Base-by-base conservation (phyloP, 1,139 yeast genomes). In the Blastobotrys aristatus region DNA sequence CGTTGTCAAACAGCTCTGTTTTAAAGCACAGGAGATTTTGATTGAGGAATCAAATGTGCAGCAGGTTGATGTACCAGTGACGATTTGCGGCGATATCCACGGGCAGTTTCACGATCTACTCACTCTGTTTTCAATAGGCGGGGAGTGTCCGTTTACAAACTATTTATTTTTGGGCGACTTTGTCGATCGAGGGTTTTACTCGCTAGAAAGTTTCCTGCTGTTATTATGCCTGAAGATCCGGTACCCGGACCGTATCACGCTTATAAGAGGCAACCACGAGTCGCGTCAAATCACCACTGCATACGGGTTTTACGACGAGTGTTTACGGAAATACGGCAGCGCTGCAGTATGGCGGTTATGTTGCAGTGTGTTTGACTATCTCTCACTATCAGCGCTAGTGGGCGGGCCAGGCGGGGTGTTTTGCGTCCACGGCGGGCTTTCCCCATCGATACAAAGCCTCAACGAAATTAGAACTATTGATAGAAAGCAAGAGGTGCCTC, bases 151-250 rank as follows among this genome's bases (percentile, higher is more conserved):
- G 0, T 76, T 72, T 58, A 76, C 94, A 39, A 79, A 83, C 68
- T 82, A 88, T 62, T 68, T 85, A 50, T 85, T 85, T 61, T 72
- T 85, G 68, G 95, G 94, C 69, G 82, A 69, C 72, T 67, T 74
- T 79, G 98, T 92, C n/a, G 98, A 92, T 68, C 76, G 98, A 55
- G 98, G 98, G 29, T 92, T 87, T 66, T 89, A 90, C 67, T 88
- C 97, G 1, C 77, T 92, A 46, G 98, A 92, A 64, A 84, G 95
- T 46, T 82, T 92, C 56, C 67, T 90, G 50, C 72, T 82, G 40
- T 63, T 83, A 47, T 73, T 92, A 49, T 82, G 94, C 37, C 74
- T 88, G 74, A 92, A 92, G 68, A 87, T 88, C 35, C 75, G 97
- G 62, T 92, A 84, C 65, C 98, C 98, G n/a, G 95, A 88, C 65